Conservation (phyloP, 78 protist genomes). For the Isochrysis galbana region DNA sequence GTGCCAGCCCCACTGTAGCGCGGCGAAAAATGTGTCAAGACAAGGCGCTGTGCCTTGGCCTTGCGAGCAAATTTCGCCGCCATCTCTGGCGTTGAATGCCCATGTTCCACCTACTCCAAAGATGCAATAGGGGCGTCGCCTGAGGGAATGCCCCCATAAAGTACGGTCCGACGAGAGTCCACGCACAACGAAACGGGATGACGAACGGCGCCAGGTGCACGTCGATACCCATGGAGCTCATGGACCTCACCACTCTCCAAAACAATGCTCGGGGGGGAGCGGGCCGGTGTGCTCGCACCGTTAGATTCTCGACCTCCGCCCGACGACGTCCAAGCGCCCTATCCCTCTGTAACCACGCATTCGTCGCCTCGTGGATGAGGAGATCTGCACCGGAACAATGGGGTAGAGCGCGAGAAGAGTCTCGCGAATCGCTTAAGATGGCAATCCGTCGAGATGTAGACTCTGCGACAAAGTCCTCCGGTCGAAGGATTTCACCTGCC, state of each 20-base stretch:
- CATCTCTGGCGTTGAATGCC: slow-evolving; percentile 64
- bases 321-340: not conserved
- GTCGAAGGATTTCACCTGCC: no score
- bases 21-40: slow-evolving; percentile 56
- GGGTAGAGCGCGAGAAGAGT: not conserved
- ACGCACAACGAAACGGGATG: no score
- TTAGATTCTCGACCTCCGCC: no score
- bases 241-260: no score
- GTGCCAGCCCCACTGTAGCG: no score
- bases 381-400: not conserved
- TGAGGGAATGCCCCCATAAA: no score
- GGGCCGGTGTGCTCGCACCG: no score
- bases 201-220: no score
- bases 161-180: no score
- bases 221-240: no score
- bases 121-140: not conserved
- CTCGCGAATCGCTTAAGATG: slow-evolving; percentile 60
- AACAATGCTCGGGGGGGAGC: no score
- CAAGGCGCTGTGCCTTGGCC: slow-evolving; percentile 16
- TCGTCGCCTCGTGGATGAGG: slow-evolving; percentile 47
- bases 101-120: not conserved
- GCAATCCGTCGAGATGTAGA: not conserved
- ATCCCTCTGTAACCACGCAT: not conserved
- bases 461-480: not conserved
- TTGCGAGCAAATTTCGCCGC: slow-evolving; percentile 44